Evolutionary conservation across 176 grass and related monocot genomes (phyloP).

Genomic region (Oryza punctata): DNA sequence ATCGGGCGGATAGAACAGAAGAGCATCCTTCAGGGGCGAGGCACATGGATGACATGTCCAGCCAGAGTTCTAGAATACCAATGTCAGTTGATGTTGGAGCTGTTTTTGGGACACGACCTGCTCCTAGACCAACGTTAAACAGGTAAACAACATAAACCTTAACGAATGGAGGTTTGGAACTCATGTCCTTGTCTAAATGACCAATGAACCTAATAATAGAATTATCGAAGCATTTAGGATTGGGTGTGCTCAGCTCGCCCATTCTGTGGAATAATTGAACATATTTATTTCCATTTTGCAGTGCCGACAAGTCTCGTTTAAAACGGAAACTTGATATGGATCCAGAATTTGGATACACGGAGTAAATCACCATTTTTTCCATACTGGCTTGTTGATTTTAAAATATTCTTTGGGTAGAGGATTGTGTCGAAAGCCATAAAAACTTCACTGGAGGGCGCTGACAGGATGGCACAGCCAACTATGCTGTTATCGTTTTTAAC

Average conservation of each 20-base stretch:
- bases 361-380: conserved; percentile 45
- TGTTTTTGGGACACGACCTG: conserved; percentile 79
- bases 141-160: conserved; percentile 55
- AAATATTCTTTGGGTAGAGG: conserved; percentile 41
- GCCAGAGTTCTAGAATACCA: conserved; percentile 74
- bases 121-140: conserved; percentile 76
- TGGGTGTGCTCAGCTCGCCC: conserved; percentile 22
- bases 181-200: neutral
- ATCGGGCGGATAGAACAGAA: conserved; percentile 49
- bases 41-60: conserved; percentile 50
- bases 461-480: conserved; percentile 6
- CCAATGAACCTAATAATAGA: neutral
- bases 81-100: conserved; percentile 96
- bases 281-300: conserved; percentile 52
- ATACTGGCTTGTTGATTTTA: conserved; percentile 34
- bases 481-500: conserved; percentile 15
- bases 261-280: conserved; percentile 33
- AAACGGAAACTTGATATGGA: conserved; percentile 97
- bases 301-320: conserved; percentile 79
- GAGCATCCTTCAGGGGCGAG: conserved; percentile 60
- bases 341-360: conserved; percentile 74
- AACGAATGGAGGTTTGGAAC: conserved; percentile 13
- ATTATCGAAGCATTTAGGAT: neutral
- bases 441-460: conserved; percentile 15
- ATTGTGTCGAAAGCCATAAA: conserved; percentile 35